Conservation (phyloP, 352 stramenopile genomes). For the Globisporangium emineosum region DNA sequence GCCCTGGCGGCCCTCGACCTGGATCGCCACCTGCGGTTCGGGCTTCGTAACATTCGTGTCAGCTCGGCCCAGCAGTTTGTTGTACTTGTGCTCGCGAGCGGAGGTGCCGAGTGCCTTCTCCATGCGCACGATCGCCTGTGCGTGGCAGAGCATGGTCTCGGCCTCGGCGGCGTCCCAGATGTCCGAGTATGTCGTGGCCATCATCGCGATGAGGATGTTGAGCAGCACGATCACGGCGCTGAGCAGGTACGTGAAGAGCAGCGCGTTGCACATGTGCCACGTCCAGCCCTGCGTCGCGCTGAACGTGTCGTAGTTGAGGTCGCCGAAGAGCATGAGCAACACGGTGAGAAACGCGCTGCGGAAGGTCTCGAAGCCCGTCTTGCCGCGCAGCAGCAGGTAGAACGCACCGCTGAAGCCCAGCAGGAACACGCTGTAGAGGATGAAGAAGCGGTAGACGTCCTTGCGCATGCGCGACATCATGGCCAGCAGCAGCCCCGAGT, state of each 20-base stretch:
- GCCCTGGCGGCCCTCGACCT: constrained; percentile 8
- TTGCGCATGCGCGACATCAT: constrained; percentile 79
- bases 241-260: constrained; percentile 23
- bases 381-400: constrained; percentile 61
- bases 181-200: constrained; percentile 29
- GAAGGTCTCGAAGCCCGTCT: constrained; percentile 53
- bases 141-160: constrained; percentile 16
- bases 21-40: constrained; percentile 4
- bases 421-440: constrained; percentile 73
- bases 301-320: constrained; percentile 46
- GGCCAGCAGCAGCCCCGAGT: constrained; percentile 59
- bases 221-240: constrained; percentile 27
- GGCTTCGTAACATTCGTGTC: too few relatives aligned
- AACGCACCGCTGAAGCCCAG: constrained; percentile 71
- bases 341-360: constrained; percentile 65
- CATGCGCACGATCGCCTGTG: constrained; percentile 22
- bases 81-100: constrained; percentile 37
- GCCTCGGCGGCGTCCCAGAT: constrained; percentile 19
- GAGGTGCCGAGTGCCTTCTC: constrained; percentile 18
- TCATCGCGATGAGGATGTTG: constrained; percentile 43
- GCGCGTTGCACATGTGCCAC: constrained; percentile 15
- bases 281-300: constrained; percentile 7
- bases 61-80: constrained; percentile 24
- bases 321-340: constrained; percentile 71
- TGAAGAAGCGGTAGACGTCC: constrained; percentile 63